These are phyloP conservation scores for Penicillium daleae DNA, from an alignment of 495 filamentous ascomycete species.

Conservation along the genomic window DNA sequence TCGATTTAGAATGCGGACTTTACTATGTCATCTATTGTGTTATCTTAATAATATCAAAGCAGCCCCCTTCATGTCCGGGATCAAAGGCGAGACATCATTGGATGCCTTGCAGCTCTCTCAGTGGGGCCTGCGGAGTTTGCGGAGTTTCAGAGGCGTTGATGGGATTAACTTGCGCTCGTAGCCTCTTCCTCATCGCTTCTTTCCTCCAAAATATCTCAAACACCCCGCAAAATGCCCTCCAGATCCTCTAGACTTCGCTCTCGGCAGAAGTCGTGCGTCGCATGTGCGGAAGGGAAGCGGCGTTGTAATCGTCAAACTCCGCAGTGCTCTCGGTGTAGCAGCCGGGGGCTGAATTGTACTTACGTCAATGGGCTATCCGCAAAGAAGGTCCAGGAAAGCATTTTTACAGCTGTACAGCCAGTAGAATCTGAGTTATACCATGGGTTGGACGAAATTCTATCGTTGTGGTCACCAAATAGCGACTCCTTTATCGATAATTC, in stretches of 20 bases:
- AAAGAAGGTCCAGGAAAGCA: background rate
- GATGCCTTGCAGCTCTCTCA: background rate
- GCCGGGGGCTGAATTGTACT: constrained; percentile 16
- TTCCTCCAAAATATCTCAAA: background rate
- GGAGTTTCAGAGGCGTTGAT: constrained; percentile 6
- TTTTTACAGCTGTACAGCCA: background rate
- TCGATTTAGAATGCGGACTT: too few relatives aligned
- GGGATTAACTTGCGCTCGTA: background rate
- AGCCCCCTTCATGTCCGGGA: background rate
- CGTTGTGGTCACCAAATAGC: background rate
- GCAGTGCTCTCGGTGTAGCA: constrained; percentile 25
- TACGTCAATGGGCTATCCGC: constrained; percentile 8
- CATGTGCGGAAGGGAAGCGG: constrained; percentile 24
- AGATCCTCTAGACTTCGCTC: constrained; percentile 7
- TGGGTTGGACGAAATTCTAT: background rate
- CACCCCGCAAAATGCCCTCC: constrained; percentile 7
- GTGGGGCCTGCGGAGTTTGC: constrained; percentile 7
- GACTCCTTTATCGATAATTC: background rate
- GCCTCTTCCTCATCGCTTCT: background rate
- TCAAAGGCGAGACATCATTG: background rate
- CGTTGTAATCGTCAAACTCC: constrained; percentile 28
- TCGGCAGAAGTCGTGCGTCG: constrained; percentile 23
- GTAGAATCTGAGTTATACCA: background rate
- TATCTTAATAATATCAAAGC: background rate
- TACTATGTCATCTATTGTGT: too few relatives aligned